phyloP scores from a whole-genome alignment of 345 rosid genomes.

The Noccaea caerulescens region DNA sequence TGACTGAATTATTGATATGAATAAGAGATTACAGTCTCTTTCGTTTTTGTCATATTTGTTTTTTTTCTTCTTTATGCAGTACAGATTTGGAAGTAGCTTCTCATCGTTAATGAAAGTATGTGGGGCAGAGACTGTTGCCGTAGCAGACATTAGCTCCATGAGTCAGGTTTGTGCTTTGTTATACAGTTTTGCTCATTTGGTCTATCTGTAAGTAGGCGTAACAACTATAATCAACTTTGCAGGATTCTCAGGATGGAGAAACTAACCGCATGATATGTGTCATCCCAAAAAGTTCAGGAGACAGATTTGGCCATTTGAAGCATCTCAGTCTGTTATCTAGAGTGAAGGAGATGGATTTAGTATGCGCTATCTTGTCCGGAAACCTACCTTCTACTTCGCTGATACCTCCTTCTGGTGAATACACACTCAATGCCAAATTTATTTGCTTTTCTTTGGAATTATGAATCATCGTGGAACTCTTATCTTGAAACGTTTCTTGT shows the following conservation, averaged over 20 bases:
- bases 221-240: conserved; percentile 34
- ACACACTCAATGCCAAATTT: conserved; percentile 12
- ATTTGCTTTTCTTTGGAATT: conserved; percentile 5
- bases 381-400: conserved; percentile 59
- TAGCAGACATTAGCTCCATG: conserved; percentile 60
- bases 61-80: conserved; percentile 53
- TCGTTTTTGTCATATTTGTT: neutral
- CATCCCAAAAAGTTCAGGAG: conserved; percentile 58
- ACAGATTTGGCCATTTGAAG: conserved; percentile 50
- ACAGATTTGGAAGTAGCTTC: conserved; percentile 62
- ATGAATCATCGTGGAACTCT: conserved; percentile 1
- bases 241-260: conserved; percentile 61
- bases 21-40: neutral
- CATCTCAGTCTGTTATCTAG: conserved; percentile 60
- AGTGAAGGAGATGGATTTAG: conserved; percentile 71
- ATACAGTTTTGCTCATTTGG: conserved; percentile 16
- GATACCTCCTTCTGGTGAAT: conserved; percentile 65
- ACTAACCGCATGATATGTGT: conserved; percentile 52
- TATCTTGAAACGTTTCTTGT: conserved; percentile 27
- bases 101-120: conserved; percentile 50
- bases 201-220: conserved; percentile 18
- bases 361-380: conserved; percentile 73
- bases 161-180: conserved; percentile 60
- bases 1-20: neutral
- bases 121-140: conserved; percentile 64